Evolutionary conservation across 768 basidiomycete genomes (phyloP).

Genomic region (Podaxis sp.): DNA sequence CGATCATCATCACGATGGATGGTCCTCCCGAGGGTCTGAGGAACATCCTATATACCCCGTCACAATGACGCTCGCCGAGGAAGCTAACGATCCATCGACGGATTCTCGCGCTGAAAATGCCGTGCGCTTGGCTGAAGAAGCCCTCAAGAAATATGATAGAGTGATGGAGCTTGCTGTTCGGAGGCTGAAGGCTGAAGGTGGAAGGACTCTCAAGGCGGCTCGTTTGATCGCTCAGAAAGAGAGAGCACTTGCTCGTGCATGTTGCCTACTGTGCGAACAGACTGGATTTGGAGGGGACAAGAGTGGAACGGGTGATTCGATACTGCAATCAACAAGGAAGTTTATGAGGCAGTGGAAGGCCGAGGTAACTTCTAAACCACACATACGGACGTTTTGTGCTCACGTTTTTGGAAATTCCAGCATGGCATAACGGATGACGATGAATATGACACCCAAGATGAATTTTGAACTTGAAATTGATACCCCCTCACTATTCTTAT

Average conservation of each 20-base stretch:
- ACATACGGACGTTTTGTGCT: neutral
- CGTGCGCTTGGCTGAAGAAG: conserved; percentile 32
- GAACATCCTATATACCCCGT: conserved; percentile 31
- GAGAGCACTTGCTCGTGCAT: conserved; percentile 35
- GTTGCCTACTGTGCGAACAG: conserved; percentile 45
- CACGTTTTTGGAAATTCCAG: conserved; percentile 20
- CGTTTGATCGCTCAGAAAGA: conserved; percentile 35
- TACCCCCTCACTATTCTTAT: neutral
- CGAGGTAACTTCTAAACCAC: conserved; percentile 26
- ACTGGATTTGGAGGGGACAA: conserved; percentile 42
- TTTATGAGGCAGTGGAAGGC: conserved; percentile 40
- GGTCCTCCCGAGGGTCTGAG: conserved; percentile 29
- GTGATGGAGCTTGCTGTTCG: conserved; percentile 34
- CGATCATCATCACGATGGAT: conserved; percentile 42
- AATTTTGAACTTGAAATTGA: neutral
- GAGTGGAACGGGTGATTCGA: conserved; percentile 36
- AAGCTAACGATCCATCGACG: conserved; percentile 39
- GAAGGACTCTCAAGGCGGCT: conserved; percentile 29
- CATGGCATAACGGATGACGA: conserved; percentile 16
- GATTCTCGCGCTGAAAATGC: conserved; percentile 39
- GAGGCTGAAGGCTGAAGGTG: conserved; percentile 40
- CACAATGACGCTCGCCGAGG: conserved; percentile 44
- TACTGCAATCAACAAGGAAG: conserved; percentile 35
- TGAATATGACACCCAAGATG: conserved; percentile 13
- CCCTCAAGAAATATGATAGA: conserved; percentile 33